phyloP scores from a whole-genome alignment of 2,329 filamentous ascomycete species.

The Paraconiothyrium sp. region DNA sequence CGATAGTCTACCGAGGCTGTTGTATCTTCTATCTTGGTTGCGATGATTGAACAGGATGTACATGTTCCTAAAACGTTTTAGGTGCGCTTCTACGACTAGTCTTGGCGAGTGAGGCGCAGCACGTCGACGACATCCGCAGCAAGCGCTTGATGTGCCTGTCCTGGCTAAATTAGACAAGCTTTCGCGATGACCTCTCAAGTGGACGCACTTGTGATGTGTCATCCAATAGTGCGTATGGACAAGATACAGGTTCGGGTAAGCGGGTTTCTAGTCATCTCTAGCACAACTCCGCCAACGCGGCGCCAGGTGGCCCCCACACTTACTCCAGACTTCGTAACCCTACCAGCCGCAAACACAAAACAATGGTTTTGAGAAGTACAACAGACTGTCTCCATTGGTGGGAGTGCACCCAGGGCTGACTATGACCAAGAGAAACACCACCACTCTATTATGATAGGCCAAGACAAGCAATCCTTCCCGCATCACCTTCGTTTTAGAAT shows the following conservation, averaged over 20 bases:
- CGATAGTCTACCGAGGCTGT: no score
- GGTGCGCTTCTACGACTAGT: background rate
- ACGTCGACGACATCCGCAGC: background rate
- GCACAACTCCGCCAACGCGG: background rate
- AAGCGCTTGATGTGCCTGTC: background rate
- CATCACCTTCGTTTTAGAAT: slow-evolving; percentile 3
- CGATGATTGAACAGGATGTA: no score
- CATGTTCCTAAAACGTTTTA: no score
- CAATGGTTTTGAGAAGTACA: background rate
- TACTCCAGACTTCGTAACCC: background rate
- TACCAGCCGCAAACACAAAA: background rate
- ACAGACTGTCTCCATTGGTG: background rate
- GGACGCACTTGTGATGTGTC: background rate
- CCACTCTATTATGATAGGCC: background rate
- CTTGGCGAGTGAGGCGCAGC: slow-evolving; percentile 1
- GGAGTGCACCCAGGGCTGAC: background rate
- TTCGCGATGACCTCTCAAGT: background rate
- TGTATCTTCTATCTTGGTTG: no score
- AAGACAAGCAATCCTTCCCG: background rate
- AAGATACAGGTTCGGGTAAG: background rate
- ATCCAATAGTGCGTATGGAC: background rate
- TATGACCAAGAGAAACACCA: background rate
- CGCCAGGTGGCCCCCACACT: background rate
- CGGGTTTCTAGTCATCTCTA: background rate
- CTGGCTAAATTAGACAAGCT: slow-evolving; percentile 1